Conservation (phyloP, 495 filamentous ascomycete genomes). For the Xanthoparmelia taractica region DNA sequence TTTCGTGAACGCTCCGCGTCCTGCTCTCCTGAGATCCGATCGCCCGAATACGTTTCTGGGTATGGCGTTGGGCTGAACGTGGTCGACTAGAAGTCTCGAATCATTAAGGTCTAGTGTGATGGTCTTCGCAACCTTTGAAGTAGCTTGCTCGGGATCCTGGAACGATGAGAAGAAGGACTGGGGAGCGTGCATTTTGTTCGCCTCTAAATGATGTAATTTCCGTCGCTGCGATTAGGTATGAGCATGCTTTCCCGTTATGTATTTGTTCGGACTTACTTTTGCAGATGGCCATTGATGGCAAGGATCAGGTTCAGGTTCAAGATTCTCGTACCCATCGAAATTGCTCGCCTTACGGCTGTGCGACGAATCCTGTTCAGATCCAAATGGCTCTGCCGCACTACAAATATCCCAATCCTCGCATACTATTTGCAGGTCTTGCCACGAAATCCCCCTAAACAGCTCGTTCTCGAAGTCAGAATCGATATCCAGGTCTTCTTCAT, state of each 20-base stretch:
- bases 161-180: slow-evolving; percentile 46
- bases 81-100: slow-evolving; percentile 73
- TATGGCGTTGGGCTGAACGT: slow-evolving; percentile 45
- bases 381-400: slow-evolving; percentile 34
- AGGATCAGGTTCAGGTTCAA: slow-evolving; percentile 2
- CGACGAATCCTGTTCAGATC: slow-evolving; percentile 20
- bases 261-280: slow-evolving; percentile 3
- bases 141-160: slow-evolving; percentile 55
- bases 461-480: slow-evolving; percentile 56
- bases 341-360: background rate
- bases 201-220: slow-evolving; percentile 36
- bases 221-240: slow-evolving; percentile 42
- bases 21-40: slow-evolving; percentile 15
- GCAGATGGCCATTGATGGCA: slow-evolving; percentile 1
- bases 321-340: slow-evolving; percentile 15
- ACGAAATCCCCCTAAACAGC: slow-evolving; percentile 57
- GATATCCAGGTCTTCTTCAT: slow-evolving; percentile 48
- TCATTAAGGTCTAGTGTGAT: slow-evolving; percentile 87
- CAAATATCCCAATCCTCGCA: slow-evolving; percentile 76
- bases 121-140: slow-evolving; percentile 60
- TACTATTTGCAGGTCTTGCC: slow-evolving; percentile 67
- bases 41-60: slow-evolving; percentile 36
- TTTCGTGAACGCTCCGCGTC: slow-evolving; percentile 25
- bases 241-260: background rate
- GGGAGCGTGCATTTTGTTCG: slow-evolving; percentile 38